These are phyloP conservation scores for Daldinia vernicosa DNA, from an alignment of 495 filamentous ascomycete species.

Conservation along the genomic window DNA sequence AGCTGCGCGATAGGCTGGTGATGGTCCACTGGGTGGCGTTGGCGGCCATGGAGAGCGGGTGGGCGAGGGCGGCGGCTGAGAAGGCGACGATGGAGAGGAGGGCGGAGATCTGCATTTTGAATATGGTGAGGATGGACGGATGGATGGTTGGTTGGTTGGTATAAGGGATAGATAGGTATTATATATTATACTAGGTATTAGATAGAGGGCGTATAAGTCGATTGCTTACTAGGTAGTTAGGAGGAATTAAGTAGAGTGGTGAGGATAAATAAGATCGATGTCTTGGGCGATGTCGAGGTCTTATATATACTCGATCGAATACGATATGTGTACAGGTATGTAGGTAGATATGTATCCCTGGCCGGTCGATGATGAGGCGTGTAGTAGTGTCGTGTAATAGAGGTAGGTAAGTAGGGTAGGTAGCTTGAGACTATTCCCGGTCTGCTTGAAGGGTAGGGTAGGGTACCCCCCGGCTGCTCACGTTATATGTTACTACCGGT, in stretches of 20 bases:
- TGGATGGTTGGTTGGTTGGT: background rate
- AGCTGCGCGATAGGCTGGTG: constrained; percentile 56
- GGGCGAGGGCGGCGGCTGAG: constrained; percentile 53
- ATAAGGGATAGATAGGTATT: no score
- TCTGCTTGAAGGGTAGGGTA: background rate
- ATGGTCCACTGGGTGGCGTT: constrained; percentile 58
- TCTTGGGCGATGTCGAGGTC: background rate
- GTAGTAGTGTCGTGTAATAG: background rate
- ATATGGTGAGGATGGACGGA: background rate
- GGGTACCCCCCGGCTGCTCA: background rate
- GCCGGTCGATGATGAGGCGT: background rate
- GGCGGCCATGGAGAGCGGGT: constrained; percentile 55
- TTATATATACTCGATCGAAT: background rate
- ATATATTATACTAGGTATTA: constrained; percentile 1
- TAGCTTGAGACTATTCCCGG: constrained; percentile 1
- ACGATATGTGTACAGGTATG: background rate
- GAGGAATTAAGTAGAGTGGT: background rate
- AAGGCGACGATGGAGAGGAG: constrained; percentile 50
- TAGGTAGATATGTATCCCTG: background rate
- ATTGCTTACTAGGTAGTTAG: background rate
- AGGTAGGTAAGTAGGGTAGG: background rate
- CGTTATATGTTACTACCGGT: background rate
- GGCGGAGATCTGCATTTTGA: constrained; percentile 61
- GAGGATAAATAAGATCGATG: background rate
- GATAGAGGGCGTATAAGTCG: background rate